Percentiles rank a stretch among this genome's conserved stretches.
Conservation (phyloP, 192 early-diverging fungal species). For the Radiomyces spectabilis region DNA sequence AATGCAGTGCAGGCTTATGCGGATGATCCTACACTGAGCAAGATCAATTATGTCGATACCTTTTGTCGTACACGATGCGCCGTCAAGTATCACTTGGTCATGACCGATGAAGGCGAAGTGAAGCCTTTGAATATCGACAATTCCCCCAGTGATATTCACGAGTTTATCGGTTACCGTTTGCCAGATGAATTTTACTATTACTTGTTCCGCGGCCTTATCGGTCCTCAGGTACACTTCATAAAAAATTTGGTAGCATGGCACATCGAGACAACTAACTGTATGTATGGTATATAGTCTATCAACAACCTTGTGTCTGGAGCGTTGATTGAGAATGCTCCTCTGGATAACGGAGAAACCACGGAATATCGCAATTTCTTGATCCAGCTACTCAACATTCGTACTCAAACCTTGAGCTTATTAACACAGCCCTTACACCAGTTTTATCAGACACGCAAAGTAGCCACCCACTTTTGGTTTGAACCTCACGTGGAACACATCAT, state of each 20-base stretch:
- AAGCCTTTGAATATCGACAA: slow-evolving; percentile 52
- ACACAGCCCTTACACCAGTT: slow-evolving; percentile 55
- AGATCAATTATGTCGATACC: slow-evolving; percentile 59
- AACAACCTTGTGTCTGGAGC: slow-evolving; percentile 59
- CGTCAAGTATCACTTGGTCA: slow-evolving; percentile 63
- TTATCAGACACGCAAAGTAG: slow-evolving; percentile 61
- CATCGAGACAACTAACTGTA: no score
- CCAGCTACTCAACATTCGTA: slow-evolving; percentile 50
- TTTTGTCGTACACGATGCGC: slow-evolving; percentile 67
- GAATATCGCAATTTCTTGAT: slow-evolving; percentile 65
- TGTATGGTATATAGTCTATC: slow-evolving; percentile 28
- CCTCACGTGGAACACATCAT: slow-evolving; percentile 48
- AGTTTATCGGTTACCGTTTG: slow-evolving; percentile 72
- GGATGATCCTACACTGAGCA: slow-evolving; percentile 44
- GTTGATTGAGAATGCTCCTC: slow-evolving; percentile 60
- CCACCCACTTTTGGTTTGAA: slow-evolving; percentile 52
- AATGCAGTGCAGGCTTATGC: slow-evolving; percentile 60
- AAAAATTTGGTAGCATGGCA: no score
- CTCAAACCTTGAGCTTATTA: slow-evolving; percentile 47
- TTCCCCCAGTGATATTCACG: slow-evolving; percentile 75
- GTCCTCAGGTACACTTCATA: slow-evolving; percentile 47
- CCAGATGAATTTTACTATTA: slow-evolving; percentile 65
- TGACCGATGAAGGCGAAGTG: slow-evolving; percentile 62
- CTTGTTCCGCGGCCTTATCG: slow-evolving; percentile 56
- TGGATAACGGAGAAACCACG: slow-evolving; percentile 73